A percentile compares a stretch with the other conserved stretches of the same genome.
These are phyloP conservation scores for Emydomyces testavorans DNA, from an alignment of 2,329 filamentous ascomycete species.

Conservation along the genomic window DNA sequence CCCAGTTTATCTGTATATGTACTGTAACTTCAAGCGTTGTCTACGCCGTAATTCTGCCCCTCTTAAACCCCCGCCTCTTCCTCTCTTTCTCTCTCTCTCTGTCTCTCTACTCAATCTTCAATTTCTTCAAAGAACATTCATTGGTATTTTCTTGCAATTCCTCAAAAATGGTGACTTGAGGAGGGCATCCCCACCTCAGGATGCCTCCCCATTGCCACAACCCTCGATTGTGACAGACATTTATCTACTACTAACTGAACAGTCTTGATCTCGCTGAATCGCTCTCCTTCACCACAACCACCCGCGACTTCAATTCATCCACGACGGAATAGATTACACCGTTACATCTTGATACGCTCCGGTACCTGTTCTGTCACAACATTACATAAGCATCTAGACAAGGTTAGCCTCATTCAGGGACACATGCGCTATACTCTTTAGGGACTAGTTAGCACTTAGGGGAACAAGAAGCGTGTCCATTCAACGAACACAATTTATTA, in stretches of 20 bases:
- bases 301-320: neutral
- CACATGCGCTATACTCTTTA: neutral
- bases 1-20: too few relatives aligned
- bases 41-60: neutral
- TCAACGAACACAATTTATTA: neutral
- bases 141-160: neutral
- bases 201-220: neutral
- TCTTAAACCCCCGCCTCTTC: neutral
- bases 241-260: too few relatives aligned
- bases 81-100: neutral
- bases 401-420: neutral
- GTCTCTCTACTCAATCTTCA: neutral
- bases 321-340: too few relatives aligned
- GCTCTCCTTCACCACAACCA: neutral
- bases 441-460: neutral
- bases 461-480: conserved; percentile 1
- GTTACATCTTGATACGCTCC: too few relatives aligned
- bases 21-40: neutral
- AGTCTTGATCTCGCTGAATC: too few relatives aligned
- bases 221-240: neutral
- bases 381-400: conserved; percentile 2
- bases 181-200: neutral
- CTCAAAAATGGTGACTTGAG: conserved; percentile 1
- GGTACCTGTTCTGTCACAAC: too few relatives aligned
- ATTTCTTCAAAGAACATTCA: too few relatives aligned